A percentile compares a stretch with the other conserved stretches of the same genome.
These are phyloP conservation scores for Lotus japonicus DNA, from an alignment of 306 rosid species.

Conservation along the genomic window DNA sequence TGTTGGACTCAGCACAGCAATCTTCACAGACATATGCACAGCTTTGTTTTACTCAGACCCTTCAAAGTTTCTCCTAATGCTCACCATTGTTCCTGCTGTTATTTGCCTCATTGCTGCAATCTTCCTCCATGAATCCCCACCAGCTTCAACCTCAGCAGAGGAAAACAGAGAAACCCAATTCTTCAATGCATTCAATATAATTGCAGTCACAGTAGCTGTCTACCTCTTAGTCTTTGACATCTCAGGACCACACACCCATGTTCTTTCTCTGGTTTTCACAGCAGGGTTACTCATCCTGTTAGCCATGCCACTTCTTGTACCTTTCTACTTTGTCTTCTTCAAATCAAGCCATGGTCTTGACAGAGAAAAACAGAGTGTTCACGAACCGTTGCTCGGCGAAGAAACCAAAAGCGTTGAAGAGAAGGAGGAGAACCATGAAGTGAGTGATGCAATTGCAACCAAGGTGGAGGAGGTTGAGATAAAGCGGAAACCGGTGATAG, in stretches of 20 bases:
- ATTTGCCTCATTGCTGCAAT: conserved; percentile 25
- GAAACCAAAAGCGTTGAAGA: not conserved
- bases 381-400: conserved; percentile 22
- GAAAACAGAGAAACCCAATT: conserved; percentile 13
- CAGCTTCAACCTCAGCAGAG: conserved; percentile 20
- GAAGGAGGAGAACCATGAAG: not conserved
- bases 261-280: conserved; percentile 27
- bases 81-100: conserved; percentile 31
- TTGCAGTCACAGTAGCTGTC: conserved; percentile 28
- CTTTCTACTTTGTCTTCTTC: conserved; percentile 10
- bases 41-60: conserved; percentile 36
- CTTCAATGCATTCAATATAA: conserved; percentile 17
- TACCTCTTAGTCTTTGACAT: conserved; percentile 38
- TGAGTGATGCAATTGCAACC: not conserved
- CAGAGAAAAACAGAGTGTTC: conserved; percentile 2
- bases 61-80: conserved; percentile 35
- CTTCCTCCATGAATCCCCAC: conserved; percentile 23
- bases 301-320: conserved; percentile 39
- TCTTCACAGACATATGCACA: conserved; percentile 36
- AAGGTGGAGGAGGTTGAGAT: conserved; percentile 19
- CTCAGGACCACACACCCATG: conserved; percentile 20
- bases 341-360: conserved; percentile 1
- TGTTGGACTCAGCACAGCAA: conserved; percentile 40
- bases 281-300: conserved; percentile 25
- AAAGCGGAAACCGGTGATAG: conserved; percentile 22